phyloP scores from a whole-genome alignment of 495 filamentous ascomycete species.

The Penicillium egyptiacum region DNA sequence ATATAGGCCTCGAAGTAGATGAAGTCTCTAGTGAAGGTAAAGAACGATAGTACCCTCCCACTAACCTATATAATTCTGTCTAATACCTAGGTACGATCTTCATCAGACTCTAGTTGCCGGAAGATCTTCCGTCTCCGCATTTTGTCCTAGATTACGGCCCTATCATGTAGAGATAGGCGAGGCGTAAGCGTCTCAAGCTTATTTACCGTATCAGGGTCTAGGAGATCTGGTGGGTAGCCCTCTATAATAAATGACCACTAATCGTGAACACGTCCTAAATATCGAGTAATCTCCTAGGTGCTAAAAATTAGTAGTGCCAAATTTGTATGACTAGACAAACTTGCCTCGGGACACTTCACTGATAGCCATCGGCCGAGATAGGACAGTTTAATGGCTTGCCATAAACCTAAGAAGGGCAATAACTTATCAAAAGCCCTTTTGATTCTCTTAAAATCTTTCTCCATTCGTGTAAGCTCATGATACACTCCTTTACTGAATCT shows the following conservation, averaged over 20 bases:
- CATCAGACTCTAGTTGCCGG: not conserved
- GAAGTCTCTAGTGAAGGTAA: slow-evolving; percentile 10
- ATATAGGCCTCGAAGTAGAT: slow-evolving; percentile 7
- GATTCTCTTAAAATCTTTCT: slow-evolving; percentile 6
- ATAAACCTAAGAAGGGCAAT: too few relatives aligned
- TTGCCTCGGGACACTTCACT: not conserved
- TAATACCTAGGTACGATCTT: not conserved
- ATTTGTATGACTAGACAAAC: not conserved
- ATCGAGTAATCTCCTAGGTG: not conserved
- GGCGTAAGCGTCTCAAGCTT: not conserved
- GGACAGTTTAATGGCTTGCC: not conserved
- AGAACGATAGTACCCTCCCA: slow-evolving; percentile 3
- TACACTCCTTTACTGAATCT: slow-evolving; percentile 11
- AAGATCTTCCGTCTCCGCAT: slow-evolving; percentile 2
- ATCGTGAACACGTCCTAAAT: not conserved
- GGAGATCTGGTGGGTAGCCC: not conserved
- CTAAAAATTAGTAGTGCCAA: not conserved
- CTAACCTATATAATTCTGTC: not conserved
- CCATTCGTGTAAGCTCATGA: slow-evolving; percentile 1
- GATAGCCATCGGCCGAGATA: slow-evolving; percentile 4
- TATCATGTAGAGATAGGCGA: slow-evolving; percentile 1
- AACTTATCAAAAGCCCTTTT: not conserved
- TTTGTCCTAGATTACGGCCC: not conserved
- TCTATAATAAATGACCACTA: slow-evolving; percentile 1
- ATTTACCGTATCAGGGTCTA: slow-evolving; percentile 1